phyloP scores from a whole-genome alignment of 441 rosid species.

The Pelargonium myrrhifolium region DNA sequence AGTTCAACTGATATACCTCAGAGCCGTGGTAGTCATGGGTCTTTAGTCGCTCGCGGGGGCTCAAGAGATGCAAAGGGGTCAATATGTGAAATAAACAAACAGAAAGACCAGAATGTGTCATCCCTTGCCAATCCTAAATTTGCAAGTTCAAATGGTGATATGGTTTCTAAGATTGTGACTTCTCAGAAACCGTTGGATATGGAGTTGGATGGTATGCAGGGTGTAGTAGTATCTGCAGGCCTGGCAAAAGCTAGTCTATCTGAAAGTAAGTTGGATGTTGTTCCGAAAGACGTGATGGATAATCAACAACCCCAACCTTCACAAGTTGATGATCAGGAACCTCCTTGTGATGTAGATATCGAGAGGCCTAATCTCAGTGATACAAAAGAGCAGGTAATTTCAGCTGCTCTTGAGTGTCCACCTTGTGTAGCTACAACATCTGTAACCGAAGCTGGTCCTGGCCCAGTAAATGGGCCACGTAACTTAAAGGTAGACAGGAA shows the following conservation, averaged over 20 bases:
- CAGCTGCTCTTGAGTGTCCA: slow-evolving; percentile 34
- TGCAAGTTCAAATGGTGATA: slow-evolving; percentile 56
- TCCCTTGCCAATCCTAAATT: slow-evolving; percentile 37
- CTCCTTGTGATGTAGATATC: slow-evolving; percentile 25
- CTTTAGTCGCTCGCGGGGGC: slow-evolving; percentile 41
- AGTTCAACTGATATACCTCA: slow-evolving; percentile 66
- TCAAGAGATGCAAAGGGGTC: slow-evolving; percentile 53
- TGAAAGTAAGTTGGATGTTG: slow-evolving; percentile 40
- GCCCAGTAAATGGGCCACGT: slow-evolving; percentile 38
- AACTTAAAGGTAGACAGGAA: slow-evolving; percentile 36
- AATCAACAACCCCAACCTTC: slow-evolving; percentile 28
- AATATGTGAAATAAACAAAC: slow-evolving; percentile 45
- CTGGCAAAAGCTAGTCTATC: slow-evolving; percentile 31
- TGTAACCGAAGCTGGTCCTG: slow-evolving; percentile 33
- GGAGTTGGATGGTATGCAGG: slow-evolving; percentile 45
- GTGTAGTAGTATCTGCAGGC: slow-evolving; percentile 28
- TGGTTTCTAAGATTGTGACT: slow-evolving; percentile 36
- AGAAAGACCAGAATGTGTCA: slow-evolving; percentile 44
- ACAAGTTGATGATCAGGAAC: slow-evolving; percentile 31
- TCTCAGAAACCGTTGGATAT: slow-evolving; percentile 38
- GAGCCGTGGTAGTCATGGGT: slow-evolving; percentile 64
- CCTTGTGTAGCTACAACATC: slow-evolving; percentile 30
- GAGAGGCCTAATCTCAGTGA: slow-evolving; percentile 32
- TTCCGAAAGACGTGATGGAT: slow-evolving; percentile 29
- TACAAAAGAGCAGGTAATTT: slow-evolving; percentile 36